Conservation (phyloP, 345 rosid species). For the Crucihimalaya himalaica region DNA sequence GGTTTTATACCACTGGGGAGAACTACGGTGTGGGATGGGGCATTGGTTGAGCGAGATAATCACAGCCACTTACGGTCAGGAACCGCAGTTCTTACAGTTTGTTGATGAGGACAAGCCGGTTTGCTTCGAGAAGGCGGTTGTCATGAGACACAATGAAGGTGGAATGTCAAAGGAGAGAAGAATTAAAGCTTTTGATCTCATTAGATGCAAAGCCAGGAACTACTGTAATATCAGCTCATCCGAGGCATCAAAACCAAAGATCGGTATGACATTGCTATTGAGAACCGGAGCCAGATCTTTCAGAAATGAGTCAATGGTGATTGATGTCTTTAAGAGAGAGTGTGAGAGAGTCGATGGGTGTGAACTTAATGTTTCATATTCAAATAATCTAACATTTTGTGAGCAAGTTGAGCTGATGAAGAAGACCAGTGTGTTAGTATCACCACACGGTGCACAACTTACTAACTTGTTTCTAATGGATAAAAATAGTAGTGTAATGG, state of each 20-base stretch:
- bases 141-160: conserved; percentile 78
- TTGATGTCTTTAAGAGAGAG: conserved; percentile 50
- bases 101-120: conserved; percentile 39
- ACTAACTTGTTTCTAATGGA: conserved; percentile 83
- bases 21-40: conserved; percentile 56
- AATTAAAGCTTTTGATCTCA: conserved; percentile 56
- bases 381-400: conserved; percentile 64
- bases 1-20: conserved; percentile 76
- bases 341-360: conserved; percentile 61
- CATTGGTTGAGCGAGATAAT: conserved; percentile 50
- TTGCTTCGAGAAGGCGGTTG: conserved; percentile 80
- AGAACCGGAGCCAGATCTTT: conserved; percentile 78
- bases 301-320: conserved; percentile 55
- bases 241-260: conserved; percentile 29
- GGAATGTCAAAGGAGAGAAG: conserved; percentile 74
- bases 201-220: conserved; percentile 61
- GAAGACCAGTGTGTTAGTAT: conserved; percentile 58
- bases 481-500: conserved; percentile 71
- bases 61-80: conserved; percentile 49
- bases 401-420: conserved; percentile 80
- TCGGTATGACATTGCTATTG: conserved; percentile 69
- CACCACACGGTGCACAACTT: conserved; percentile 76
- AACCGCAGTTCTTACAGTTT: conserved; percentile 45
- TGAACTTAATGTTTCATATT: conserved; percentile 59
- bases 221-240: conserved; percentile 51